phyloP scores from a whole-genome alignment of 768 basidiomycete species.

The Cystobasidium tubakii region DNA sequence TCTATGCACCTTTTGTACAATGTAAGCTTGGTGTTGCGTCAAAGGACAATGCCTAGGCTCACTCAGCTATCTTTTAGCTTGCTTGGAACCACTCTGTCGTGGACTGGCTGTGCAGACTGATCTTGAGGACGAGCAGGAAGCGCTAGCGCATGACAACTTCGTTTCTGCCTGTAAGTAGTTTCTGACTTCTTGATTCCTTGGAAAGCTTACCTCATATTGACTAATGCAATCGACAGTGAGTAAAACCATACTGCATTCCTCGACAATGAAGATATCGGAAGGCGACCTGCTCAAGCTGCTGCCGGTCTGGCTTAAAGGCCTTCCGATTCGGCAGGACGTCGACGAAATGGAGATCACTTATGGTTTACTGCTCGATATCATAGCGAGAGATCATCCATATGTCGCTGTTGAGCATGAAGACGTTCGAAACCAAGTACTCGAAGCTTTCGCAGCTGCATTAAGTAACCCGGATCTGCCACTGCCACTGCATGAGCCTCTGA shows the following conservation, averaged over 20 bases:
- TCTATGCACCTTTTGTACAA: slow-evolving; percentile 24
- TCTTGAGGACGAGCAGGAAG: neutral
- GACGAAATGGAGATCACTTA: slow-evolving; percentile 34
- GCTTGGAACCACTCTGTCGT: neutral
- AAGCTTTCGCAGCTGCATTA: slow-evolving; percentile 1
- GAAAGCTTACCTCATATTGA: too few species aligned
- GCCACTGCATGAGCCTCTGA: neutral
- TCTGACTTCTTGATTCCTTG: too few species aligned
- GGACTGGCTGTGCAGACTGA: neutral
- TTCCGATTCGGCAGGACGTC: slow-evolving; percentile 25
- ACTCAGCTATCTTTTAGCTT: neutral
- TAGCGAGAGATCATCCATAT: slow-evolving; percentile 18
- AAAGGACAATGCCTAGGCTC: neutral
- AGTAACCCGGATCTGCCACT: neutral
- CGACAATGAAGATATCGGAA: neutral
- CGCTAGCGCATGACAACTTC: slow-evolving; percentile 21
- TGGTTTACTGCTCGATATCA: slow-evolving; percentile 27
- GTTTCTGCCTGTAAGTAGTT: slow-evolving; percentile 25
- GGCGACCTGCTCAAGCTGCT: neutral
- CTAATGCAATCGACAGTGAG: slow-evolving; percentile 26
- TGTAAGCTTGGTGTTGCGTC: neutral
- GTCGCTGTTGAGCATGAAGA: slow-evolving; percentile 6
- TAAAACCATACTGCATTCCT: neutral
- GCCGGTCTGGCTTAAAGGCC: neutral
- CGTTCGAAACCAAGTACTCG: neutral